These are phyloP conservation scores for Erodium maritimum DNA, from an alignment of 345 rosid species.

Conservation along the genomic window DNA sequence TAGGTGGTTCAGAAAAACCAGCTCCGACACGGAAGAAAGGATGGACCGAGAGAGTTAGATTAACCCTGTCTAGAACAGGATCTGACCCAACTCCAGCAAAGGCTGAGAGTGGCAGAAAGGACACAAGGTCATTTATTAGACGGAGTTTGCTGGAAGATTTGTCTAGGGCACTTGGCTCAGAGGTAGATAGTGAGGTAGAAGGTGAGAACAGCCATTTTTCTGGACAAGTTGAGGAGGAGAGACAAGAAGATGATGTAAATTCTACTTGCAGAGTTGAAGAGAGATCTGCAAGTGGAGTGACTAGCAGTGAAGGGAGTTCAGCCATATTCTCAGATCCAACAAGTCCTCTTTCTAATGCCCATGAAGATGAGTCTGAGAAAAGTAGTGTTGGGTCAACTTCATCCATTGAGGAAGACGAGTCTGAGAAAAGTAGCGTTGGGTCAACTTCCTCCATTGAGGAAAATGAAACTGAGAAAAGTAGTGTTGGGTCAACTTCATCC, in stretches of 20 bases:
- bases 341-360: slow-evolving; percentile 29
- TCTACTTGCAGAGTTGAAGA: slow-evolving; percentile 27
- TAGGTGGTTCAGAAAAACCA: slow-evolving; percentile 25
- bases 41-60: slow-evolving; percentile 64
- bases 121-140: slow-evolving; percentile 31
- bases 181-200: slow-evolving; percentile 17
- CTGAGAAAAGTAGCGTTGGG: slow-evolving; percentile 49
- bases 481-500: slow-evolving; percentile 42
- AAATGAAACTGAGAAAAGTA: slow-evolving; percentile 55
- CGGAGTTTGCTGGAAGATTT: slow-evolving; percentile 67
- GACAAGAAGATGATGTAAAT: slow-evolving; percentile 17
- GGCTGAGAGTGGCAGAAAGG: slow-evolving; percentile 18
- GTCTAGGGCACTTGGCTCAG: slow-evolving; percentile 46
- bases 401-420: slow-evolving; percentile 57
- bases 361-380: slow-evolving; percentile 54
- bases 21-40: slow-evolving; percentile 34
- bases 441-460: slow-evolving; percentile 57
- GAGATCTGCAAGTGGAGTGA: slow-evolving; percentile 29
- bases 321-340: slow-evolving; percentile 39
- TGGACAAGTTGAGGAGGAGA: slow-evolving; percentile 20
- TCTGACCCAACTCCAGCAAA: slow-evolving; percentile 56
- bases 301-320: slow-evolving; percentile 50
- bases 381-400: slow-evolving; percentile 50
- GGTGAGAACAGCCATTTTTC: neutral
- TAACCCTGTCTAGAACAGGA: slow-evolving; percentile 52